These are phyloP conservation scores for Rhinocladiella similis DNA, from an alignment of 2,329 filamentous ascomycete species.

Conservation along the genomic window DNA sequence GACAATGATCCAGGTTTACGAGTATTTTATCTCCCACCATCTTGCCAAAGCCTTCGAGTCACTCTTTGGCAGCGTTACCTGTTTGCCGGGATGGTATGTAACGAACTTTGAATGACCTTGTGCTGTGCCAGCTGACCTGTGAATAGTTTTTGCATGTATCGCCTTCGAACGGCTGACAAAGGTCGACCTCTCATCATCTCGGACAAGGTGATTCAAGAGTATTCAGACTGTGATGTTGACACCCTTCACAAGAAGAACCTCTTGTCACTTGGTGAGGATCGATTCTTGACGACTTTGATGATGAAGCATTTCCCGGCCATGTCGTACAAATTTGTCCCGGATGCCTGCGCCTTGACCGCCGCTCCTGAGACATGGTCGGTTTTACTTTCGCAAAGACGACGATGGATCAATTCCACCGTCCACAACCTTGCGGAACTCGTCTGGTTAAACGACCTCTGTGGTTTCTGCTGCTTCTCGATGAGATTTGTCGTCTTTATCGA, in stretches of 20 bases:
- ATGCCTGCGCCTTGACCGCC: conserved; percentile 90
- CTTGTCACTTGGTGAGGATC: conserved; percentile 90
- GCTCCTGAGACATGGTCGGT: conserved; percentile 94
- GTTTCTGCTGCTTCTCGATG: conserved; percentile 99
- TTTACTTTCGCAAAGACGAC: conserved; percentile 92
- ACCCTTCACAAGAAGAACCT: conserved; percentile 95
- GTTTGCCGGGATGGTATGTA: conserved; percentile 95
- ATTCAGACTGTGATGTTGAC: conserved; percentile 84
- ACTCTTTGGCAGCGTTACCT: conserved; percentile 95
- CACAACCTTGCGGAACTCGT: conserved; percentile 94
- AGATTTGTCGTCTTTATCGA: conserved; percentile 94
- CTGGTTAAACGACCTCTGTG: conserved; percentile 88
- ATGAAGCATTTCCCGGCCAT: conserved; percentile 94
- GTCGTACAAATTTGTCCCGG: conserved; percentile 93
- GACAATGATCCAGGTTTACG: conserved; percentile 99
- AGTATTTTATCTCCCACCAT: conserved; percentile 99
- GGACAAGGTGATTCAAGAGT: conserved; percentile 83
- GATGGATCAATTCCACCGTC: conserved; percentile 99
- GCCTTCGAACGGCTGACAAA: conserved; percentile 87
- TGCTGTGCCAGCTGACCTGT: conserved; percentile 39
- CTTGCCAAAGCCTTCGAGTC: conserved; percentile 96
- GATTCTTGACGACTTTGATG: conserved; percentile 95
- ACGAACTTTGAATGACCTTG: background rate
- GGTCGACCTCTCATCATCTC: conserved; percentile 93
- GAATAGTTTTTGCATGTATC: conserved; percentile 96